phyloP scores from a whole-genome alignment of 2,329 filamentous ascomycete genomes.

The Penicillium sp. region DNA sequence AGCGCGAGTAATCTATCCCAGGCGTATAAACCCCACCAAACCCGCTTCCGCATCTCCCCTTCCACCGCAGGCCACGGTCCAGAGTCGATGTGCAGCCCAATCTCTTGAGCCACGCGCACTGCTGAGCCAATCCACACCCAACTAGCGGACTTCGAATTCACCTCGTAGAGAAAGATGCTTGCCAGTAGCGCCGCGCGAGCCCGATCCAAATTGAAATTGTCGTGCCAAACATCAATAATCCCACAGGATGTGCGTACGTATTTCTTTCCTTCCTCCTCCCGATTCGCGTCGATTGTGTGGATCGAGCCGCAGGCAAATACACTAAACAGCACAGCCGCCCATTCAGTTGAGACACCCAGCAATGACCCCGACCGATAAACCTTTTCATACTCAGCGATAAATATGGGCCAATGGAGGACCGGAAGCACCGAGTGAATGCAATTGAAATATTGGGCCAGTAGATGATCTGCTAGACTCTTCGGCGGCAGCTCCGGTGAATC shows the following conservation, averaged over 20 bases:
- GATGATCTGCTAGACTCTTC: slow-evolving; percentile 65
- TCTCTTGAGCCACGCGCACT: slow-evolving; percentile 75
- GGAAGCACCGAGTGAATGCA: slow-evolving; percentile 79
- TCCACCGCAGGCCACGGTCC: slow-evolving; percentile 73
- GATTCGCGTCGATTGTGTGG: slow-evolving; percentile 60
- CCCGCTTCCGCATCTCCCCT: slow-evolving; percentile 77
- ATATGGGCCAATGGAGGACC: slow-evolving; percentile 82
- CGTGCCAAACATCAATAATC: slow-evolving; percentile 76
- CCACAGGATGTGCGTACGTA: slow-evolving; percentile 70
- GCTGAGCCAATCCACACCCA: slow-evolving; percentile 83
- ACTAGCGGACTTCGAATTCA: slow-evolving; percentile 79
- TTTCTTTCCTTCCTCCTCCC: slow-evolving; percentile 59
- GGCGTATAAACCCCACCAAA: slow-evolving; percentile 94
- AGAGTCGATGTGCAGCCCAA: slow-evolving; percentile 75
- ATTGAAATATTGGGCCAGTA: slow-evolving; percentile 72
- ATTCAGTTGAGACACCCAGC: slow-evolving; percentile 62
- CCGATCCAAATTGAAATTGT: slow-evolving; percentile 73
- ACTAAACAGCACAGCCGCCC: slow-evolving; percentile 76
- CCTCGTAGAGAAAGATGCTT: slow-evolving; percentile 77
- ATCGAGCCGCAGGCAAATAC: slow-evolving; percentile 80
- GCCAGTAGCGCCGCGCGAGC: slow-evolving; percentile 70
- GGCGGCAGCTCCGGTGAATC: slow-evolving; percentile 67
- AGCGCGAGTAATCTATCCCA: slow-evolving; percentile 77
- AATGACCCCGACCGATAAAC: slow-evolving; percentile 67
- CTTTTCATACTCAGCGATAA: slow-evolving; percentile 71